Conservation (phyloP, 768 basidiomycete genomes). For the Pisolithus microcarpus region DNA sequence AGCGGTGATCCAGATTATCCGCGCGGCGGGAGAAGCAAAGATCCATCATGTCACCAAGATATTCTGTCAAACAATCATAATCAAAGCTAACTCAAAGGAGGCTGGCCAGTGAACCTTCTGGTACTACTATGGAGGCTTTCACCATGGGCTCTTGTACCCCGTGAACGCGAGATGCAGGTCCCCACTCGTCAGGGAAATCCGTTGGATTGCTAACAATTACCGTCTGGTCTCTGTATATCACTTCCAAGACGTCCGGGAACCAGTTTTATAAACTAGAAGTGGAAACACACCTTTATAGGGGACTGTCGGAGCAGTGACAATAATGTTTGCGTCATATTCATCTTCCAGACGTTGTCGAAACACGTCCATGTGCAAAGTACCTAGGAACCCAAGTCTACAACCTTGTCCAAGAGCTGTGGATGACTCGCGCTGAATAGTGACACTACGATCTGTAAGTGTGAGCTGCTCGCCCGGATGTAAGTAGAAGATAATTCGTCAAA, state of each 20-base stretch:
- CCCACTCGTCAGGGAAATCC: constrained; percentile 83
- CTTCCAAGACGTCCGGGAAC: constrained; percentile 31
- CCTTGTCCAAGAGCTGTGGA: constrained; percentile 95
- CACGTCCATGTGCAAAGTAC: constrained; percentile 94
- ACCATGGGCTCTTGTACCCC: constrained; percentile 91
- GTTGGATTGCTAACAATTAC: constrained; percentile 83
- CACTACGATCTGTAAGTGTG: constrained; percentile 80
- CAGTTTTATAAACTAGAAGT: not conserved
- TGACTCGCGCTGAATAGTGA: constrained; percentile 85
- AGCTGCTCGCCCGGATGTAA: constrained; percentile 40
- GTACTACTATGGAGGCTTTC: constrained; percentile 88
- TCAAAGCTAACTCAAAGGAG: not conserved
- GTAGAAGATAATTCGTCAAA: constrained; percentile 4
- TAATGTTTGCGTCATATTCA: constrained; percentile 90
- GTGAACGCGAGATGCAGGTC: constrained; percentile 51
- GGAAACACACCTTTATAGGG: constrained; percentile 70
- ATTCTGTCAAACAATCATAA: constrained; percentile 43
- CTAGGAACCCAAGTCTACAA: constrained; percentile 89
- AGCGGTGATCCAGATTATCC: constrained; percentile 74
- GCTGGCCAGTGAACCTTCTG: constrained; percentile 56
- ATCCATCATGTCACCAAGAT: constrained; percentile 95
- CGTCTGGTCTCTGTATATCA: constrained; percentile 61
- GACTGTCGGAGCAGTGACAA: constrained; percentile 93
- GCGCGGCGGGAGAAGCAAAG: constrained; percentile 84
- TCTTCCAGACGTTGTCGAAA: constrained; percentile 95